These are phyloP conservation scores for Exophiala xenobiotica DNA, from an alignment of 2,329 filamentous ascomycete species.

Conservation along the genomic window DNA sequence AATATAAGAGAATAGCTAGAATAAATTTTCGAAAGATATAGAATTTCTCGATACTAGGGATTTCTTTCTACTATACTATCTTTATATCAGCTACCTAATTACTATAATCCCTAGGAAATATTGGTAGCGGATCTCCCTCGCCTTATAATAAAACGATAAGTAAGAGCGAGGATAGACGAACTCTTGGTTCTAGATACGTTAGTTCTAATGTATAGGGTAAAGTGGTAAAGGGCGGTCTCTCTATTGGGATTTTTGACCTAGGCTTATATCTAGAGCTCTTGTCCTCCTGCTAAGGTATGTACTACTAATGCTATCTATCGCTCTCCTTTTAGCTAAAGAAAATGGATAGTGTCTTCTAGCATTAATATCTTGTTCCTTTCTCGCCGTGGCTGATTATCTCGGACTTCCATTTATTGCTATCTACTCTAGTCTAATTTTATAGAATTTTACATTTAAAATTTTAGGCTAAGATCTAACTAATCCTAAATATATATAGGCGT, in stretches of 20 bases:
- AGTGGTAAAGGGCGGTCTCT: constrained; percentile 83
- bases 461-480: constrained; percentile 34
- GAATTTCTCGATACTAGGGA: constrained; percentile 47
- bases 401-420: constrained; percentile 42
- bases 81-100: constrained; percentile 71
- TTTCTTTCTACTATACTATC: constrained; percentile 79
- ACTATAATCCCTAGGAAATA: constrained; percentile 89
- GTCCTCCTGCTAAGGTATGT: constrained; percentile 65
- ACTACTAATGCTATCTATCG: background rate
- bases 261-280: constrained; percentile 80
- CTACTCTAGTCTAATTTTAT: constrained; percentile 42
- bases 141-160: constrained; percentile 71
- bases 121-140: constrained; percentile 74
- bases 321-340: no score
- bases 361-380: constrained; percentile 37
- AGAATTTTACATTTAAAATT: constrained; percentile 35
- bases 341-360: constrained; percentile 36
- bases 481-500: constrained; percentile 36
- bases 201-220: constrained; percentile 71
- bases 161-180: constrained; percentile 71
- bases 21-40: background rate
- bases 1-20: background rate
- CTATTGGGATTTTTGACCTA: constrained; percentile 74
- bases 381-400: constrained; percentile 38
- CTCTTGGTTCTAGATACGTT: constrained; percentile 78